Evolutionary conservation across 1,284 basidiomycete genomes (phyloP).

Genomic region (Ganoderma multipileum): DNA sequence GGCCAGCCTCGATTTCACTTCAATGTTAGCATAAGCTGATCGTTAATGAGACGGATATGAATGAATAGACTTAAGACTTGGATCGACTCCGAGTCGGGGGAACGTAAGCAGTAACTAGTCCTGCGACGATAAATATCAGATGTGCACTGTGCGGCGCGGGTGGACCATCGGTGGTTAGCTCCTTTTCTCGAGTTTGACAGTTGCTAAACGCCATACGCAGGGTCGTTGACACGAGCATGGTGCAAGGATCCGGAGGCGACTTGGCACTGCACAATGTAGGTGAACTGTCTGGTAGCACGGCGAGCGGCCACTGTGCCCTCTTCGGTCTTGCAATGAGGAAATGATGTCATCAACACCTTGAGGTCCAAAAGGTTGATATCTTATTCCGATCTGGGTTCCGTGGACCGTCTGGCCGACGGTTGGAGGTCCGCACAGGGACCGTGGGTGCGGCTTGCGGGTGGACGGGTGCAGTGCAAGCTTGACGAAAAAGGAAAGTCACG

Average conservation of each 20-base stretch:
- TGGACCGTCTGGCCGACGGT: neutral
- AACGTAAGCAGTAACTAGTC: neutral
- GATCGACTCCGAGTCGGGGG: neutral
- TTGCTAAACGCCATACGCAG: neutral
- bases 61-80: neutral
- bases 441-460: neutral
- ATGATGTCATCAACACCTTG: neutral
- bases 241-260: neutral
- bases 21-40: neutral
- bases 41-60: neutral
- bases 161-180: neutral
- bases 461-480: neutral
- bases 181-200: neutral
- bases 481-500: constrained; percentile 23
- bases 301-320: neutral
- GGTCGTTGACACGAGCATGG: neutral
- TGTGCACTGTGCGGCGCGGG: neutral
- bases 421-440: neutral
- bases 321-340: neutral
- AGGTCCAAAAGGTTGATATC: neutral
- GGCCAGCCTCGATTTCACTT: neutral
- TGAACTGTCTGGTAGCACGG: neutral
- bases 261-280: neutral
- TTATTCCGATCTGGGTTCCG: neutral
- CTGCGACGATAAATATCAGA: neutral